These are phyloP conservation scores for Bruguiera gymnorhiza DNA, from an alignment of 345 rosid genomes.

Conservation along the genomic window DNA sequence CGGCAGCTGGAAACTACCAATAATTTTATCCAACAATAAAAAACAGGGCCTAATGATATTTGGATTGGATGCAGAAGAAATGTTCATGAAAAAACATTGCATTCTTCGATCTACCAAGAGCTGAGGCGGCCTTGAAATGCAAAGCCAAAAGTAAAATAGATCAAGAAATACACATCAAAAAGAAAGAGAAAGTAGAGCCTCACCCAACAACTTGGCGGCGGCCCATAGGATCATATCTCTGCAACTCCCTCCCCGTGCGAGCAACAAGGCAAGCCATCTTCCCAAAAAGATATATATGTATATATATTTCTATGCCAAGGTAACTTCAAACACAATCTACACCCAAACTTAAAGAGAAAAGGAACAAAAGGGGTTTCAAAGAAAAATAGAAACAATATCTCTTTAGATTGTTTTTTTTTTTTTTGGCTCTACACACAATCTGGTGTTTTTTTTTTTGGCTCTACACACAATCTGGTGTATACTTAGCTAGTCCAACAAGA, in stretches of 20 bases:
- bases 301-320: background rate
- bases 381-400: no score
- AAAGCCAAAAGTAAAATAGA: background rate
- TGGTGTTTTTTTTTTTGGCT: no score
- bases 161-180: background rate
- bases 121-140: background rate
- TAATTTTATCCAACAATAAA: no score
- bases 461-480: no score
- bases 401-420: no score
- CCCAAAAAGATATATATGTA: background rate
- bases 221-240: conserved; percentile 60
- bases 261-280: conserved; percentile 62
- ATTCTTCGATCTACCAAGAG: background rate
- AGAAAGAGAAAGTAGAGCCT: conserved; percentile 6
- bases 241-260: conserved; percentile 69
- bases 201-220: conserved; percentile 91
- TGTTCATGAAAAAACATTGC: background rate
- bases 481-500: no score
- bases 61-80: background rate
- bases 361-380: no score
- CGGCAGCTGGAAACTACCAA: no score
- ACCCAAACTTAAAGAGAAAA: background rate
- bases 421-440: no score
- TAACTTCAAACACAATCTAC: background rate
- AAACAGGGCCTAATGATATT: no score